Percentiles rank a stretch among this genome's conserved stretches.
phyloP scores from a whole-genome alignment of 1,284 basidiomycete species.

The Taiwanofungus camphoratus region DNA sequence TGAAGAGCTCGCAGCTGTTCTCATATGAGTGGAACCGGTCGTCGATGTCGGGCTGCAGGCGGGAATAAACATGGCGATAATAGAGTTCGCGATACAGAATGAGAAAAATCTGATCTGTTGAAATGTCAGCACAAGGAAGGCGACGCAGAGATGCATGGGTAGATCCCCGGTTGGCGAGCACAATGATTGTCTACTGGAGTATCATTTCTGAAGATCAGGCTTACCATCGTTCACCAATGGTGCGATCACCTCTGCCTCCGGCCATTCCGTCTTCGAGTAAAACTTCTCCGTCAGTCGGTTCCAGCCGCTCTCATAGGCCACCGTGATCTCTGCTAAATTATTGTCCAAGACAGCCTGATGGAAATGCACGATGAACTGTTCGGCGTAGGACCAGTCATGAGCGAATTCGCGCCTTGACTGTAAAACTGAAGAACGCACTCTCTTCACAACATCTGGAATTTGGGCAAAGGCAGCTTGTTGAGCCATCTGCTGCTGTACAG shows the following conservation, averaged over 20 bases:
- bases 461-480: slow-evolving; percentile 74
- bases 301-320: slow-evolving; percentile 95
- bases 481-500: slow-evolving; percentile 74
- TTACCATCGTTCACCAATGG: slow-evolving; percentile 88
- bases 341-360: slow-evolving; percentile 85
- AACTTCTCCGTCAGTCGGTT: slow-evolving; percentile 95
- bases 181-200: too few relatives aligned
- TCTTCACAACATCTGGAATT: slow-evolving; percentile 78
- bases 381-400: background rate
- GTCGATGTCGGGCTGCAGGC: slow-evolving; percentile 91
- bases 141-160: too few relatives aligned
- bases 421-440: too few relatives aligned
- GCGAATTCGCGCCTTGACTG: too few relatives aligned
- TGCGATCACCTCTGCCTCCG: slow-evolving; percentile 92
- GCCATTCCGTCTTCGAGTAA: slow-evolving; percentile 94
- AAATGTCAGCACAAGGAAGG: background rate
- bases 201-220: too few relatives aligned
- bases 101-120: slow-evolving; percentile 84
- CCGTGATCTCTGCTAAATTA: slow-evolving; percentile 83
- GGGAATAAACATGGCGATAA: slow-evolving; percentile 93
- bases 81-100: slow-evolving; percentile 96
- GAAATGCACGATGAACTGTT: slow-evolving; percentile 86
- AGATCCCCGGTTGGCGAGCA: too few relatives aligned
- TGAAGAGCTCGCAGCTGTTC: slow-evolving; percentile 98
- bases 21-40: slow-evolving; percentile 99